Percentiles rank a stretch among this genome's conserved stretches.
These are phyloP conservation scores for Aspergillus pseudoglaucus DNA, from an alignment of 2,329 filamentous ascomycete species.

Conservation along the genomic window DNA sequence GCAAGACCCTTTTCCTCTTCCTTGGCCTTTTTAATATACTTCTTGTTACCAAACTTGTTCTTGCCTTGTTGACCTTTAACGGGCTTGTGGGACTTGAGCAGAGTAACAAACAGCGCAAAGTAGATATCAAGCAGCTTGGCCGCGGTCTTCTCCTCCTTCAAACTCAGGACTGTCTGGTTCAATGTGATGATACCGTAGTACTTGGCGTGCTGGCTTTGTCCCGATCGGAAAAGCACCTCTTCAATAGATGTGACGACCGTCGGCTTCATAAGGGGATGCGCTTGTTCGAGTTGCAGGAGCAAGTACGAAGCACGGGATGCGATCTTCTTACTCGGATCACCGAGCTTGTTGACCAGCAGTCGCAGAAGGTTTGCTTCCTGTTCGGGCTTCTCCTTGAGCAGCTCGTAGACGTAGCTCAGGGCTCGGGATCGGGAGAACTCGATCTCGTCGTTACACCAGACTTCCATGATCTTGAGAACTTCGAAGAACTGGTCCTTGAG, in stretches of 20 bases:
- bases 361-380: conserved; percentile 92
- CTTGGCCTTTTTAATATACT: conserved; percentile 48
- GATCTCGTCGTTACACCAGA: conserved; percentile 92
- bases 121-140: conserved; percentile 81
- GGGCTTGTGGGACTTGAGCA: conserved; percentile 60
- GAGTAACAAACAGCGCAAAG: conserved; percentile 76
- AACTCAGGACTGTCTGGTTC: conserved; percentile 90
- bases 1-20: conserved; percentile 29
- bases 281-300: conserved; percentile 80
- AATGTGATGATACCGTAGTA: conserved; percentile 96
- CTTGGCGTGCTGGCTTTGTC: conserved; percentile 79
- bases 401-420: conserved; percentile 82
- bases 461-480: conserved; percentile 81
- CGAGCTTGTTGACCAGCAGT: conserved; percentile 90
- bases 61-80: conserved; percentile 31
- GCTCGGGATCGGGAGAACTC: conserved; percentile 84
- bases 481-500: conserved; percentile 91
- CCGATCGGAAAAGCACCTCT: conserved; percentile 79
- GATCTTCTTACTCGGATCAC: conserved; percentile 92
- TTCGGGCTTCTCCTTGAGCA: conserved; percentile 92
- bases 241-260: conserved; percentile 81
- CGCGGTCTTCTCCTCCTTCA: conserved; percentile 73
- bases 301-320: conserved; percentile 89
- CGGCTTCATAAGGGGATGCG: conserved; percentile 88
- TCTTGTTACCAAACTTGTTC: conserved; percentile 31